Conservation (phyloP, 2,329 filamentous ascomycete species). For the Phialophora expanda region DNA sequence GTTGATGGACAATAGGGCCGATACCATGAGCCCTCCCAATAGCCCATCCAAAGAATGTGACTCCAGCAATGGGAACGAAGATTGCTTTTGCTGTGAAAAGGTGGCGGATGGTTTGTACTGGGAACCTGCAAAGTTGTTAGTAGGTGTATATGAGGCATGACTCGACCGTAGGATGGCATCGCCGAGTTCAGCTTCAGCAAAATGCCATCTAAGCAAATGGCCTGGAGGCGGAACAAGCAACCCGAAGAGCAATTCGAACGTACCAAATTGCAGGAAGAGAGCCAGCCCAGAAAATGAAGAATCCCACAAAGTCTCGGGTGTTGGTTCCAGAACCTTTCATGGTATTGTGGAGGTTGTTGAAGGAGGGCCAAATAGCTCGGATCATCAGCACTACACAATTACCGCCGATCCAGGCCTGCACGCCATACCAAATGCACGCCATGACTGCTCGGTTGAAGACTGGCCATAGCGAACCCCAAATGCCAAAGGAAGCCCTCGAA, state of each 20-base stretch:
- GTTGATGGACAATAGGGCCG: slow-evolving; percentile 78
- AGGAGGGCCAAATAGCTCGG: slow-evolving; percentile 43
- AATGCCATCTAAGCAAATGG: not conserved
- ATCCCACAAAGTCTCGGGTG: slow-evolving; percentile 56
- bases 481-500: slow-evolving; percentile 43
- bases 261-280: slow-evolving; percentile 38
- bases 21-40: slow-evolving; percentile 80
- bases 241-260: not conserved
- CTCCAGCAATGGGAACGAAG: slow-evolving; percentile 79
- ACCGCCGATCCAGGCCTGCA: slow-evolving; percentile 49
- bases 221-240: not conserved
- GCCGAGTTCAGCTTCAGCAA: not conserved
- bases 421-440: slow-evolving; percentile 52
- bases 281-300: slow-evolving; percentile 44
- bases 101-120: slow-evolving; percentile 61
- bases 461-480: slow-evolving; percentile 73
- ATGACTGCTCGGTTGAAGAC: slow-evolving; percentile 78
- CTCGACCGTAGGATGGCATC: not conserved
- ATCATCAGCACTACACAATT: slow-evolving; percentile 45
- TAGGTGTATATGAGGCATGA: not conserved
- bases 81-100: slow-evolving; percentile 89
- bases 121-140: slow-evolving; percentile 35
- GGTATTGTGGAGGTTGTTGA: slow-evolving; percentile 64
- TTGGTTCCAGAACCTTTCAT: slow-evolving; percentile 72
- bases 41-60: slow-evolving; percentile 87